Conservation (phyloP, 2,329 filamentous ascomycete species). For the Hypocreales sp. region DNA sequence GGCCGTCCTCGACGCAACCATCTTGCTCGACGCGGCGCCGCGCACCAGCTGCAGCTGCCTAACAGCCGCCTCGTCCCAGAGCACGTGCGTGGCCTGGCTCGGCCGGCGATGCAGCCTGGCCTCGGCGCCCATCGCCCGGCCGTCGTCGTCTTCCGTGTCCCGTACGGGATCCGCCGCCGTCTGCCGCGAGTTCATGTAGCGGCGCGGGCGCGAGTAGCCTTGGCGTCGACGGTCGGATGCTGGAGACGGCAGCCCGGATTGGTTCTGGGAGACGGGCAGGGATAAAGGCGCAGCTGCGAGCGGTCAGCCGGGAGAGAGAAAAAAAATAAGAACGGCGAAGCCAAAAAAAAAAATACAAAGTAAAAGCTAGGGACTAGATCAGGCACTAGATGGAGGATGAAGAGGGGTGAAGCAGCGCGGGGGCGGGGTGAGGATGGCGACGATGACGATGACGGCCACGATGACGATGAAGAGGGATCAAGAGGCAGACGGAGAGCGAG, state of each 20-base stretch:
- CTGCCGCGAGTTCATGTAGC: slow-evolving; percentile 9
- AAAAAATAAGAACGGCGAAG: too few species aligned
- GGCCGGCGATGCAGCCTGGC: slow-evolving; percentile 1
- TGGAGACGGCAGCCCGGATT: slow-evolving; percentile 6
- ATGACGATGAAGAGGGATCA: too few species aligned
- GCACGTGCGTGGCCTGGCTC: neutral
- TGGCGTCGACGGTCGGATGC: slow-evolving; percentile 11
- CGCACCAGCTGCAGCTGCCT: slow-evolving; percentile 29
- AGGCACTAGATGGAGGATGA: too few species aligned
- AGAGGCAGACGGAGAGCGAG: too few species aligned
- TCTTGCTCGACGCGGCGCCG: slow-evolving; percentile 25
- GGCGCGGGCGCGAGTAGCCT: slow-evolving; percentile 11
- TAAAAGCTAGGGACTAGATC: too few species aligned
- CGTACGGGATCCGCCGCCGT: slow-evolving; percentile 10
- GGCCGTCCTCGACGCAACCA: slow-evolving; percentile 31
- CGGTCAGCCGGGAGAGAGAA: too few species aligned
- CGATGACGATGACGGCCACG: too few species aligned
- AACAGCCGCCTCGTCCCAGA: slow-evolving; percentile 16
- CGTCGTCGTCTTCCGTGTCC: slow-evolving; percentile 1
- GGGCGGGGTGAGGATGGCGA: too few species aligned
- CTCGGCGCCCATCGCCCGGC: neutral
- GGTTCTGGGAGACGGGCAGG: too few species aligned
- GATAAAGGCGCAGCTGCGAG: too few species aligned
- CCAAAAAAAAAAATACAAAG: too few species aligned
- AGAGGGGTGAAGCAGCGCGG: too few species aligned